Conservation (phyloP, 768 basidiomycete genomes). For the Tephrocybe sp. region DNA sequence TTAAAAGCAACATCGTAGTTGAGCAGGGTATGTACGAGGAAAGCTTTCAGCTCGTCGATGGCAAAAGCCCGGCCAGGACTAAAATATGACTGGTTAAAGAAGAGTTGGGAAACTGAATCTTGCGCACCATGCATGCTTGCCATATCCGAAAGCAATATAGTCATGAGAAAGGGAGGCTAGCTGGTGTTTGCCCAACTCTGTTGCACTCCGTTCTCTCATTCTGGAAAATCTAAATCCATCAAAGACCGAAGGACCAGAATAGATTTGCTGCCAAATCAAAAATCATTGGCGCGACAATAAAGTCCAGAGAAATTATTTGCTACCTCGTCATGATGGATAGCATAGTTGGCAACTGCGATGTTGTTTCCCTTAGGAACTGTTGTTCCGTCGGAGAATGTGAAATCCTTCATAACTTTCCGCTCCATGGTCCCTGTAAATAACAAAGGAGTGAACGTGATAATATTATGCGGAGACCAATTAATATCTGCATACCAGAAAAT, state of each 20-base stretch:
- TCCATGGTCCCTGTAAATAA: constrained; percentile 16
- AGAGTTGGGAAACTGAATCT: neutral
- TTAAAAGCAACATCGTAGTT: constrained; percentile 35
- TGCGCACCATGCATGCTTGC: constrained; percentile 18
- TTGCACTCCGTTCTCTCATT: constrained; percentile 20
- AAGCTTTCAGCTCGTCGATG: constrained; percentile 34
- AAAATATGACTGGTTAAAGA: neutral
- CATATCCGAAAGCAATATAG: constrained; percentile 29
- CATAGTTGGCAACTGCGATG: constrained; percentile 25
- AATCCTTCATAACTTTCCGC: constrained; percentile 34
- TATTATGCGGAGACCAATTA: neutral
- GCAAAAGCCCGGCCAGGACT: constrained; percentile 43
- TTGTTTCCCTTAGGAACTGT: constrained; percentile 33
- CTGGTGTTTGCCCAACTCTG: constrained; percentile 22
- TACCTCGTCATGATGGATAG: constrained; percentile 30
- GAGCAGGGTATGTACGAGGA: constrained; percentile 32
- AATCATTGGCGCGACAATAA: too few species aligned
- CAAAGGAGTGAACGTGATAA: neutral
- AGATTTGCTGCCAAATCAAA: constrained; percentile 14
- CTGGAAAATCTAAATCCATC: constrained; percentile 36
- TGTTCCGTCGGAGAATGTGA: constrained; percentile 43
- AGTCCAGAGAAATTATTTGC: too few species aligned
- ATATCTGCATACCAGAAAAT: constrained; percentile 19
- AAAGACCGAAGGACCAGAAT: constrained; percentile 25
- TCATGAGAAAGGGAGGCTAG: constrained; percentile 23